These are phyloP conservation scores for Ceratocystis diversiconidia DNA, from an alignment of 2,329 filamentous ascomycete species.

Conservation along the genomic window DNA sequence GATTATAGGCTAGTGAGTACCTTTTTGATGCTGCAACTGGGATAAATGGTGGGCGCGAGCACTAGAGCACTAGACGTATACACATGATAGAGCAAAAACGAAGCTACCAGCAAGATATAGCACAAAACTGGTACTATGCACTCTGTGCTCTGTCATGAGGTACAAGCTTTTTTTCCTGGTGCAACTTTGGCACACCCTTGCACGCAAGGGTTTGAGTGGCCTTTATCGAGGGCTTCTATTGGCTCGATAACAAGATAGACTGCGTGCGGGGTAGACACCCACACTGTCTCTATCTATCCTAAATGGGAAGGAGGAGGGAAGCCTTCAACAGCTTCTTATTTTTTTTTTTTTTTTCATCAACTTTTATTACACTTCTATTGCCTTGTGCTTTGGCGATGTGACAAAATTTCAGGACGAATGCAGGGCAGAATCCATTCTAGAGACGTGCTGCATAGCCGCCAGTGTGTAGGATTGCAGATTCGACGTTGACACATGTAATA, in stretches of 20 bases:
- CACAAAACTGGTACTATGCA: background rate
- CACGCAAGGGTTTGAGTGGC: conserved; percentile 8
- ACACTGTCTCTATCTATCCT: conserved; percentile 4
- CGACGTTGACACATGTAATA: background rate
- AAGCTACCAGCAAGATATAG: background rate
- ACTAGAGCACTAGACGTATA: background rate
- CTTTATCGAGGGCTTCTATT: background rate
- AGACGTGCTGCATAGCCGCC: background rate
- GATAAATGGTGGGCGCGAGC: background rate
- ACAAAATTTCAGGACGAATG: background rate
- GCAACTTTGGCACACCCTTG: background rate
- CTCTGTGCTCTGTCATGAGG: background rate
- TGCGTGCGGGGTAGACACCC: background rate
- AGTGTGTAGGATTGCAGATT: conserved; percentile 3
- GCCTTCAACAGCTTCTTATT: background rate
- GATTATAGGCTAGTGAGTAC: background rate
- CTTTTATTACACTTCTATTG: background rate
- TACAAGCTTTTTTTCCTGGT: conserved; percentile 1
- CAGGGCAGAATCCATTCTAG: background rate
- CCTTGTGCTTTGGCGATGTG: background rate
- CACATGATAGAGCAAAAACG: background rate
- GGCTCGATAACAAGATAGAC: conserved; percentile 7
- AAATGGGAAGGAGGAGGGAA: background rate
- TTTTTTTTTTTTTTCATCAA: background rate
- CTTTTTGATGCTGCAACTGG: background rate